These are phyloP conservation scores for Colletotrichum liaoningense DNA, from an alignment of 2,329 filamentous ascomycete species.

Conservation along the genomic window DNA sequence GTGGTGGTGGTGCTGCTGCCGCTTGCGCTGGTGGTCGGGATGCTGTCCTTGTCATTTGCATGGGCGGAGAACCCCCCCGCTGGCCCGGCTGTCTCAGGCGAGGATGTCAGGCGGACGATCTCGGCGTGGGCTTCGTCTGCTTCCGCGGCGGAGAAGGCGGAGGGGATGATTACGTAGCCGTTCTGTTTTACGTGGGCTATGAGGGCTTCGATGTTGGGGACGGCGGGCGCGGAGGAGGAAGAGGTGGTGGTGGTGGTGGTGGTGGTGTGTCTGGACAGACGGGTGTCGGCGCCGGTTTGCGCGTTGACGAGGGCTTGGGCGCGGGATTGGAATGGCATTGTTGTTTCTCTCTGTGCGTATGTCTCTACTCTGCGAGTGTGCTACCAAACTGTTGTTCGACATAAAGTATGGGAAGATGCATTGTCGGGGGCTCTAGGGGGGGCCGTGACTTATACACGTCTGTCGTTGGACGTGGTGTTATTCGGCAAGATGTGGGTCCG, in stretches of 20 bases:
- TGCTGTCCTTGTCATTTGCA: no score
- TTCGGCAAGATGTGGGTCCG: neutral
- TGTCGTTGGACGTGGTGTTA: neutral
- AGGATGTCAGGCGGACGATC: constrained; percentile 39
- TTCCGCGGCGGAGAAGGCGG: constrained; percentile 45
- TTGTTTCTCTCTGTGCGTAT: neutral
- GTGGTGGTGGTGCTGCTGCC: no score
- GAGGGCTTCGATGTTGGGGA: constrained; percentile 9
- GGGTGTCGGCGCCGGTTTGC: neutral
- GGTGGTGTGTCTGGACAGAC: neutral
- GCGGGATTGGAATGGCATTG: neutral
- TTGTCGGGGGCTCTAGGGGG: no score
- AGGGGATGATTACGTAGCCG: constrained; percentile 49
- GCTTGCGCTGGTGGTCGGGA: no score
- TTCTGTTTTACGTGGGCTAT: constrained; percentile 39
- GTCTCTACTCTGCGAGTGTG: neutral
- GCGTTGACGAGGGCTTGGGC: neutral
- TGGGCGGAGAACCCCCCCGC: constrained; percentile 27
- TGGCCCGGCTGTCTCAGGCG: constrained; percentile 39
- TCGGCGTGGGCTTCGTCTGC: constrained; percentile 41
- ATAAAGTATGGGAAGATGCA: no score
- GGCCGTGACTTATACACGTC: neutral
- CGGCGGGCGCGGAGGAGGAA: neutral
- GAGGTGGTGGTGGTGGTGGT: neutral
- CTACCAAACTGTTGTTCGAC: no score